Evolutionary conservation across 176 grass and related monocot genomes (phyloP).

Genomic region (Eragrostis nindensis): DNA sequence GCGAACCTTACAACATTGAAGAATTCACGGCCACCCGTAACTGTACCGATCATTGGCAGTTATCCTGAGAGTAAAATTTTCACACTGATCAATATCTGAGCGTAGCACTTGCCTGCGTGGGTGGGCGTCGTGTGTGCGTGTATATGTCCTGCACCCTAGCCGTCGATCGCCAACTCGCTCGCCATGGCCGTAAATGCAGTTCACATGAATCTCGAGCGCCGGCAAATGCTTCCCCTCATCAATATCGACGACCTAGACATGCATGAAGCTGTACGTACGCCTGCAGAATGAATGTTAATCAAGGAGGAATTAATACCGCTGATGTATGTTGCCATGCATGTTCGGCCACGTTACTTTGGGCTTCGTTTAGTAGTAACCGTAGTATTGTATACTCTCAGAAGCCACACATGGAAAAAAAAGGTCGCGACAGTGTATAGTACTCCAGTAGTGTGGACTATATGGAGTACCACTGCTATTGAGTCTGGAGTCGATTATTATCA

Average conservation of each 20-base stretch:
- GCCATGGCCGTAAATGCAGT: constrained; percentile 19
- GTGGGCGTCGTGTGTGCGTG: neutral
- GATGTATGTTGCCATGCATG: neutral
- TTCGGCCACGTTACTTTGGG: neutral
- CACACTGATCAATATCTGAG: neutral
- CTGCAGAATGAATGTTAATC: constrained; percentile 10
- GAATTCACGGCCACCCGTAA: no score
- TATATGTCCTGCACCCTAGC: neutral
- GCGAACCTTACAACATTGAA: no score
- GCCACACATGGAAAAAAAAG: no score
- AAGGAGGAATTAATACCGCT: neutral
- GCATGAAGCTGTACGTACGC: neutral
- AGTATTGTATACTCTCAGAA: no score
- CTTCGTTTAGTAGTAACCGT: neutral
- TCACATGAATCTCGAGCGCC: constrained; percentile 43
- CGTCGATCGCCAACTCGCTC: neutral
- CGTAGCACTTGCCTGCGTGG: neutral
- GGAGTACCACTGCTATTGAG: no score
- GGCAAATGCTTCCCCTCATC: constrained; percentile 1
- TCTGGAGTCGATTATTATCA: no score
- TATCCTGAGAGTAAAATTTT: neutral
- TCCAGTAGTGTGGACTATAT: no score
- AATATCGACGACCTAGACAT: neutral
- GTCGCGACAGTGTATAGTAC: no score
- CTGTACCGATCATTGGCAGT: neutral